phyloP scores from a whole-genome alignment of 192 early-diverging fungal genomes.

The Coemansia sp. region DNA sequence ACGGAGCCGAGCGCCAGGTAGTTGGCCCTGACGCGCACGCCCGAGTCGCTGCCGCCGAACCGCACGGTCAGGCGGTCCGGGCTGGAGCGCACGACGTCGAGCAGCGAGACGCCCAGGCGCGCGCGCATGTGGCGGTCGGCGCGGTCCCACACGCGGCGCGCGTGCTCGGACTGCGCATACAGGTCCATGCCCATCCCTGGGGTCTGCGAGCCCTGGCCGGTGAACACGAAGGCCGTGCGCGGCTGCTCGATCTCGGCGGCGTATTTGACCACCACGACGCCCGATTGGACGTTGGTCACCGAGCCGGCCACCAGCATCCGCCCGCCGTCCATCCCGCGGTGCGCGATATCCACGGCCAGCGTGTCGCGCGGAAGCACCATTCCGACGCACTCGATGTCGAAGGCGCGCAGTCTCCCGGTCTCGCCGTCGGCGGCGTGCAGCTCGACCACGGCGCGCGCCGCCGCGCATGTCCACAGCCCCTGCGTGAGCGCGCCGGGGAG shows the following conservation, averaged over 20 bases:
- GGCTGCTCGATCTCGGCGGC: constrained; percentile 90
- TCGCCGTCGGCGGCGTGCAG: constrained; percentile 84
- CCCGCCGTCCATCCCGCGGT: constrained; percentile 90
- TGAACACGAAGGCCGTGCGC: constrained; percentile 89
- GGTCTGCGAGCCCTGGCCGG: constrained; percentile 94
- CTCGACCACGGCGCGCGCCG: constrained; percentile 88
- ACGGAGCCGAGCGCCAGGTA: neutral
- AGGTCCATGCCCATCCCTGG: constrained; percentile 95
- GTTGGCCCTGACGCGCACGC: constrained; percentile 22
- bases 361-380: constrained; percentile 90
- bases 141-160: constrained; percentile 84
- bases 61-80: constrained; percentile 57
- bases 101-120: constrained; percentile 83
- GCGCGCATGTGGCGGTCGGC: constrained; percentile 80
- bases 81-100: constrained; percentile 83
- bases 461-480: constrained; percentile 93
- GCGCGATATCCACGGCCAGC: constrained; percentile 78
- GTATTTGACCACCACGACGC: constrained; percentile 58
- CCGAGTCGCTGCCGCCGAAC: constrained; percentile 63
- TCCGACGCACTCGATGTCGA: constrained; percentile 78
- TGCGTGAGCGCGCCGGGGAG: constrained; percentile 91
- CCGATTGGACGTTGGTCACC: constrained; percentile 75
- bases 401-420: constrained; percentile 77
- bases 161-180: constrained; percentile 76
- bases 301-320: constrained; percentile 88